These are phyloP conservation scores for Dentipellis sp. DNA, from an alignment of 768 basidiomycete genomes.

Conservation along the genomic window DNA sequence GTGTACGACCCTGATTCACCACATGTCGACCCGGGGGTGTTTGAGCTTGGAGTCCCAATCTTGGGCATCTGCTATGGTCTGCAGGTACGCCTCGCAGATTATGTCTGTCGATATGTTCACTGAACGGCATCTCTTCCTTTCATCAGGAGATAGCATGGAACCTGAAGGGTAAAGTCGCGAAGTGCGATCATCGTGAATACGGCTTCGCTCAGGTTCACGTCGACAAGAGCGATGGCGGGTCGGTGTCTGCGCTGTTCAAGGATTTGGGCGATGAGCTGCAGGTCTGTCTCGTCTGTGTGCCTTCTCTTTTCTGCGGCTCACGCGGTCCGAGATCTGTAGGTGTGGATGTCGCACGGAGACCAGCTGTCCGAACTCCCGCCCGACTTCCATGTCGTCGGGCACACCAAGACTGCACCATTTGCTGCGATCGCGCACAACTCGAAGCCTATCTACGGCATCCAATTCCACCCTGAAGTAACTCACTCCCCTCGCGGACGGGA, in stretches of 20 bases:
- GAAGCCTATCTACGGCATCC: conserved; percentile 90
- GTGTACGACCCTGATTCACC: conserved; percentile 92
- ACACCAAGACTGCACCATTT: conserved; percentile 80
- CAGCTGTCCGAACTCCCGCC: conserved; percentile 76
- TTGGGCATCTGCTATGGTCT: conserved; percentile 97
- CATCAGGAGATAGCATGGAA: conserved; percentile 87
- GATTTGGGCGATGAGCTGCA: conserved; percentile 85
- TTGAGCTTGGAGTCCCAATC: conserved; percentile 81
- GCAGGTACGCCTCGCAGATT: conserved; percentile 43
- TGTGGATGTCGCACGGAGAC: conserved; percentile 99
- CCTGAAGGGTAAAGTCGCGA: conserved; percentile 73
- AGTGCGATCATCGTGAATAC: conserved; percentile 90
- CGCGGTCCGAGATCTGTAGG: conserved; percentile 36
- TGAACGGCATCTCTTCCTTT: not conserved
- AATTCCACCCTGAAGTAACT: conserved; percentile 98
- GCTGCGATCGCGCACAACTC: conserved; percentile 89
- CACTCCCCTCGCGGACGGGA: conserved; percentile 87
- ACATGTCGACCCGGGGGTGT: conserved; percentile 88
- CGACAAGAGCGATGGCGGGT: conserved; percentile 44
- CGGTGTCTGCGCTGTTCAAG: conserved; percentile 58
- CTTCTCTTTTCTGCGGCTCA: not conserved
- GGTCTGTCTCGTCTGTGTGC: conserved; percentile 31
- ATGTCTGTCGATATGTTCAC: not conserved
- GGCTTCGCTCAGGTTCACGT: conserved; percentile 82
- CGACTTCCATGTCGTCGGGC: conserved; percentile 82